Base-by-base conservation (phyloP, 306 rosid species). In the Quercus suber region DNA sequence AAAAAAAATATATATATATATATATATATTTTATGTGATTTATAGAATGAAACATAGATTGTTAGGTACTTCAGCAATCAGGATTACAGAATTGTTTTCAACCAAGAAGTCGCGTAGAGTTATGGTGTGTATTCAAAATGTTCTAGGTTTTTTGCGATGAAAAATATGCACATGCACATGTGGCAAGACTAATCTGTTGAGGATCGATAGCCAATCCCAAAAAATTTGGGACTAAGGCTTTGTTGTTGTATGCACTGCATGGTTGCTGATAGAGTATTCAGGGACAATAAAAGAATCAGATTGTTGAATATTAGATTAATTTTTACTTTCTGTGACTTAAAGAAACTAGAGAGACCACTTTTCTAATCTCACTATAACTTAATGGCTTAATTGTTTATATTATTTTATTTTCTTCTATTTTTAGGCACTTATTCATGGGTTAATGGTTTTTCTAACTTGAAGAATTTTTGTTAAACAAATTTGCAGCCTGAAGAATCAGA, bases 401-500 rank as follows among this genome's bases (percentile, higher is more conserved):
- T 28, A 5, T 2, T 28, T 56, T 43, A 27, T 20, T 30, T 57
- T 1, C 59, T 14, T 37, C 11, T 82, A 11, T 13, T 76, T 79
- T 12, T 73, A 3, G 41, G 76, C 23, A 28, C 49, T 21, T 21
- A 53, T 72, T 37, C 58, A 25, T 80, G 59, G 61, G 41, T 19
- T 71, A 57, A 33, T 73, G 35, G 45, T 10, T 51, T 43, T 74
- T 80, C 49, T 80, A 55, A 43, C 58, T 76, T 73, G 37, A 71
- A 51, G 67, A 69, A 80, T 56, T 80, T 84, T 70, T 15, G 82
- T 64, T 59, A 74, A 84, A 84, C 43, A 28, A 21, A 79, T 78
- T 71, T 91, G 88, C 96, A 95, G 99, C 74, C 88, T 81, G 83
- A 95, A 87, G 91, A 80, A 83, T 78, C 96, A 88, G 84, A 90